Conservation (phyloP, 495 filamentous ascomycete genomes). For the Tuber indicum region DNA sequence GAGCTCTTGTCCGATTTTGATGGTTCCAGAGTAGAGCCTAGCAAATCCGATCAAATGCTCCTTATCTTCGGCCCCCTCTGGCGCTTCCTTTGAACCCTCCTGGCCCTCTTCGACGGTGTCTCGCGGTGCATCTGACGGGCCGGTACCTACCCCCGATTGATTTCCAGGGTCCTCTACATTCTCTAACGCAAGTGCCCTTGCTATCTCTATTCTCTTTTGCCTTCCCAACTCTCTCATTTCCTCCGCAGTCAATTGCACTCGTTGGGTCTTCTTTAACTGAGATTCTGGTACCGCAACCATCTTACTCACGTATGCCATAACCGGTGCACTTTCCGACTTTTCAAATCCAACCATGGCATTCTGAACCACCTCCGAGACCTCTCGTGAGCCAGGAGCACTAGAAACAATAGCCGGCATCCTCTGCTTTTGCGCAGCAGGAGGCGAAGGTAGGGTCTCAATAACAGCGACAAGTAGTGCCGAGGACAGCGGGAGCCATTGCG, state of each 20-base stretch:
- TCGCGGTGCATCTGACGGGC: conserved; percentile 50
- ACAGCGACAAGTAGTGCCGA: conserved; percentile 88
- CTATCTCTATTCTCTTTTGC: conserved; percentile 82
- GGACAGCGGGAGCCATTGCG: conserved; percentile 85
- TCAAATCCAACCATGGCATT: conserved; percentile 78
- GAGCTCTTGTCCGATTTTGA: conserved; percentile 81
- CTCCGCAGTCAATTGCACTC: conserved; percentile 66
- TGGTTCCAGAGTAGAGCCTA: conserved; percentile 80
- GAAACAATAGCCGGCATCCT: conserved; percentile 72
- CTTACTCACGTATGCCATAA: conserved; percentile 95
- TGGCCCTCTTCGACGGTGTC: conserved; percentile 48
- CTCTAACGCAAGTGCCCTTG: conserved; percentile 50
- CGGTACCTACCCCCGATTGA: conserved; percentile 20
- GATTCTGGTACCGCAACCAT: conserved; percentile 94
- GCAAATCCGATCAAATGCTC: conserved; percentile 95
- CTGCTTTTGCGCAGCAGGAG: conserved; percentile 71
- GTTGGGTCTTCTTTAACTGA: conserved; percentile 74
- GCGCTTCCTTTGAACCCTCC: conserved; percentile 37
- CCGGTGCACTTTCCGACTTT: conserved; percentile 59
- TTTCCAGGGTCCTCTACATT: conserved; percentile 19
- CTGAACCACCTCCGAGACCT: conserved; percentile 60
- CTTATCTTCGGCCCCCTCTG: conserved; percentile 56
- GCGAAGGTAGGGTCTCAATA: conserved; percentile 86
- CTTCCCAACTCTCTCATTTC: conserved; percentile 82
- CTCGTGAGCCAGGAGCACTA: conserved; percentile 67